phyloP scores from a whole-genome alignment of 768 basidiomycete species.

The Boletales sp. region DNA sequence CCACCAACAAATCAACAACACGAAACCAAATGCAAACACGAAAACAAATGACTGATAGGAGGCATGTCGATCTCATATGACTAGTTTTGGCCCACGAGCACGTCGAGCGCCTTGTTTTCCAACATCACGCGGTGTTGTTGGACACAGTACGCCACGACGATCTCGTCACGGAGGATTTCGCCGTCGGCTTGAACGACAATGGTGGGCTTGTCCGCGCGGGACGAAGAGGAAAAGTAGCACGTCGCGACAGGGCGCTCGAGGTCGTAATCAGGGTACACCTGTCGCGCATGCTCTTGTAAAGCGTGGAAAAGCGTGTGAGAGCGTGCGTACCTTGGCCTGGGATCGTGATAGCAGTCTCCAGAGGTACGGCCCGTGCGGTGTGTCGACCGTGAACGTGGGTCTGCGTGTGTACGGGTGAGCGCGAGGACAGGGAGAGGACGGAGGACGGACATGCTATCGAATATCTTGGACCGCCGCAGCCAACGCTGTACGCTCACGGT shows the following conservation, averaged over 20 bases:
- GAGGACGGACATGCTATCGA: constrained; percentile 22
- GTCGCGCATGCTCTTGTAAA: too few relatives aligned
- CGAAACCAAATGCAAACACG: neutral
- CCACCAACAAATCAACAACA: too few relatives aligned
- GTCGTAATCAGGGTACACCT: constrained; percentile 24
- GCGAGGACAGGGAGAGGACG: too few relatives aligned
- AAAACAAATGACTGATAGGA: neutral
- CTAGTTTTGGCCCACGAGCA: constrained; percentile 21
- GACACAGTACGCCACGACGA: constrained; percentile 26
- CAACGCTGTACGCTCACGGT: constrained; percentile 24
- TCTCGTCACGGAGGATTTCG: constrained; percentile 29
- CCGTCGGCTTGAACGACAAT: constrained; percentile 19
- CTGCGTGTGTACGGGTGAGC: constrained; percentile 2
- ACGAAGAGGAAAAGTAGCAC: constrained; percentile 14
- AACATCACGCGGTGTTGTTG: constrained; percentile 23
- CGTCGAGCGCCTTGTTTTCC: constrained; percentile 24
- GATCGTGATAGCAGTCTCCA: constrained; percentile 25
- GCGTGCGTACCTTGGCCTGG: constrained; percentile 18
- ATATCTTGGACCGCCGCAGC: constrained; percentile 23
- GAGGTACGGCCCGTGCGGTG: constrained; percentile 21
- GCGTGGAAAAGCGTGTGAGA: too few relatives aligned
- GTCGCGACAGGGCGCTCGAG: constrained; percentile 20
- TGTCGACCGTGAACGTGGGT: constrained; percentile 18
- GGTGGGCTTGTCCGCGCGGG: constrained; percentile 11
- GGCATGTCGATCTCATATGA: neutral